Conservation (phyloP, 2,329 filamentous ascomycete species). For the Incumbomyces lentus region DNA sequence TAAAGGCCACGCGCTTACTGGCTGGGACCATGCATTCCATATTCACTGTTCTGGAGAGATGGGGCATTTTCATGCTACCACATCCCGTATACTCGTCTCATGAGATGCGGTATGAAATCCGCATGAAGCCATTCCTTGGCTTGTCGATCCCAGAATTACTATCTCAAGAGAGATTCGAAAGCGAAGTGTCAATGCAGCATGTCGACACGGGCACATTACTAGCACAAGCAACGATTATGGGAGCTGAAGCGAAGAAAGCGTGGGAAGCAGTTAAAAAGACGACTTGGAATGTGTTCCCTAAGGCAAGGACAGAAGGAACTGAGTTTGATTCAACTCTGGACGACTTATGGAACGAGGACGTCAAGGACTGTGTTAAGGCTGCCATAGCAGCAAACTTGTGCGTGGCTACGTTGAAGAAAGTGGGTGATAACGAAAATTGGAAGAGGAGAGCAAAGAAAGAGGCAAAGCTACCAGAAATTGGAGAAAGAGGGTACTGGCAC, state of each 20-base stretch:
- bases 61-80: constrained; percentile 26
- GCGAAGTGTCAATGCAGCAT: constrained; percentile 31
- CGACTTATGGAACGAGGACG: constrained; percentile 50
- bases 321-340: constrained; percentile 41
- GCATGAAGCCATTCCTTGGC: constrained; percentile 71
- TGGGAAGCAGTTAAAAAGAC: constrained; percentile 33
- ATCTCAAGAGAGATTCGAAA: constrained; percentile 50
- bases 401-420: constrained; percentile 43
- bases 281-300: constrained; percentile 26
- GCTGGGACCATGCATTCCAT: constrained; percentile 46
- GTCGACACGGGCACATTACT: constrained; percentile 33
- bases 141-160: constrained; percentile 60
- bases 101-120: constrained; percentile 63
- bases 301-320: constrained; percentile 8
- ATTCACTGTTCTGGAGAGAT: constrained; percentile 55
- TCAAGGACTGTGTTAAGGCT: constrained; percentile 55
- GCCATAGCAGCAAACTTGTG: constrained; percentile 57
- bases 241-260: constrained; percentile 32
- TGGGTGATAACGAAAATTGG: constrained; percentile 30
- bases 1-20: constrained; percentile 49
- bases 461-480: constrained; percentile 11
- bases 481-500: constrained; percentile 5
- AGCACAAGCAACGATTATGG: constrained; percentile 30
- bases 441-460: constrained; percentile 13
- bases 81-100: constrained; percentile 56